Conservation (phyloP, 805 yeast species). For the Zygosaccharomyces siamensis region DNA sequence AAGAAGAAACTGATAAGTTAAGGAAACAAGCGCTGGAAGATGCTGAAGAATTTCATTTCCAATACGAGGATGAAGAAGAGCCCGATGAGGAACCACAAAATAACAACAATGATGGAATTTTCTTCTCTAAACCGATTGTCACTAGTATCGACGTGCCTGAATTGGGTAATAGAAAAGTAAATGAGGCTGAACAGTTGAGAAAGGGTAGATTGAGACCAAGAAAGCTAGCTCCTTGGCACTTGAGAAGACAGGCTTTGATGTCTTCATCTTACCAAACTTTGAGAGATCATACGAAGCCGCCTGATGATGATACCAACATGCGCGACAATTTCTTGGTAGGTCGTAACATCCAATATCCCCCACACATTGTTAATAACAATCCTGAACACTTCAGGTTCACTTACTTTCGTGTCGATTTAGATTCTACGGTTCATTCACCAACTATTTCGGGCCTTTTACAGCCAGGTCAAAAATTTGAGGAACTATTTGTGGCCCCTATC, state of each 20-base stretch:
- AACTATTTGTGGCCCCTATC: conserved; percentile 51
- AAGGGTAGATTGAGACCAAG: conserved; percentile 71
- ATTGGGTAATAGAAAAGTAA: conserved; percentile 41
- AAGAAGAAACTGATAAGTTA: conserved; percentile 55
- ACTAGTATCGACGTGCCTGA: conserved; percentile 42
- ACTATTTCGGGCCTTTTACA: conserved; percentile 75
- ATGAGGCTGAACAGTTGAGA: conserved; percentile 49
- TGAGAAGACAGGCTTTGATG: conserved; percentile 20
- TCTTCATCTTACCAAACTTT: conserved; percentile 10
- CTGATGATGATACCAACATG: conserved; percentile 12
- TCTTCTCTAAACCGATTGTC: conserved; percentile 40
- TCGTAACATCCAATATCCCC: conserved; percentile 39
- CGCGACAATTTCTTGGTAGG: conserved; percentile 31
- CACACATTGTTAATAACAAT: conserved; percentile 42
- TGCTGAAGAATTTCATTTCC: conserved; percentile 37
- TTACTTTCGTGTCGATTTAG: conserved; percentile 84
- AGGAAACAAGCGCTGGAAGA: conserved; percentile 40
- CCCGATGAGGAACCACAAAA: conserved; percentile 13
- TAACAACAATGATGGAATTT: conserved; percentile 30
- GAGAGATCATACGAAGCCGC: conserved; percentile 12
- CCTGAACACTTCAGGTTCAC: conserved; percentile 73
- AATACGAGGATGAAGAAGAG: conserved; percentile 34
- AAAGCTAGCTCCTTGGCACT: conserved; percentile 71
- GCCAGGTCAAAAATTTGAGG: conserved; percentile 55
- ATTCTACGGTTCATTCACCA: conserved; percentile 86